Base-by-base conservation (phyloP, 2,329 filamentous ascomycete species). In the Aspergillus nomiae region DNA sequence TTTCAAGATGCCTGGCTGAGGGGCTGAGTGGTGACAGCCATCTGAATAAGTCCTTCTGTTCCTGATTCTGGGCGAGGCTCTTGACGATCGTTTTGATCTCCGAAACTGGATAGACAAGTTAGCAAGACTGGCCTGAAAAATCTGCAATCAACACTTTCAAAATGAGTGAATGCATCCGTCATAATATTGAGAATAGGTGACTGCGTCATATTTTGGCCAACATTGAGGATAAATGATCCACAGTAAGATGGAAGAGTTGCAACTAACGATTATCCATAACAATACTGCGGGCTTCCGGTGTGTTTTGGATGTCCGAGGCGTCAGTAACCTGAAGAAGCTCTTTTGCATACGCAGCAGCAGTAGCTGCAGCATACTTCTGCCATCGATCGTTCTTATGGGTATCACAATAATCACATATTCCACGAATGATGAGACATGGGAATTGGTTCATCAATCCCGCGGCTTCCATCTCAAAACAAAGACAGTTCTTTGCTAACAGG, bases 391-490 rank as follows among this genome's bases (percentile, higher is more conserved):
- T 53, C n/a, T 58, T 58, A 53, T 61, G 59, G 11, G 45, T 34
- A 19, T 61, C 59, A n/a, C 54, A 61, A 36, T 61, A 61, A 30
- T 58, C 59, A 34, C 59, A 58, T n/a, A 61, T 53, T 3, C 59
- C 59, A 10, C 59, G 54, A 36, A 61, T 46, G 14, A 58, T 46
- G 14, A 61, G 46, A 21, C 54, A 58, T 36, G 45, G 54, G 19
- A 61, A 21, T 46, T 43, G 19, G 43, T 61, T 56, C 59, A 61
- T 56, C 21, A 61, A 43, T 3, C 59, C 59, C 3, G 59, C 59
- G n/a, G 59, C 59, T 46, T 58, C 59, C 30, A 41, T 61, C 16
- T 61, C 59, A 34, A 61, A 61, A 21, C 59, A 61, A 19, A 61
- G 45, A 8, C 56, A 24, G 3, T 53, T 34, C 7, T 51, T 41